Evolutionary conservation across 345 rosid species (phyloP).

Genomic region (Rhodomyrtus tomentosa): DNA sequence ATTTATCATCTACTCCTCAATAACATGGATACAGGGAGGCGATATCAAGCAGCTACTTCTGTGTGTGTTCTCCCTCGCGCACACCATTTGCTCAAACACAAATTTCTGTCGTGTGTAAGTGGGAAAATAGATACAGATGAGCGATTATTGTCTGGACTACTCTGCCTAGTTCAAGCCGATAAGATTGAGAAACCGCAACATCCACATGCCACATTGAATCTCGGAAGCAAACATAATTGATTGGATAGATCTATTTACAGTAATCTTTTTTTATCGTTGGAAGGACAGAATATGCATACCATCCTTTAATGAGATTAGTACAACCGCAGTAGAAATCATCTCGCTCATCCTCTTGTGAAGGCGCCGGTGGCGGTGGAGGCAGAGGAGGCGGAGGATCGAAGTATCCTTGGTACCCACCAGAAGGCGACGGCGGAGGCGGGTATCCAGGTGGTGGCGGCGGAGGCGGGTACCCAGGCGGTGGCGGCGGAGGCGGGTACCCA

Average conservation of each 20-base stretch:
- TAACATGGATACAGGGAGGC: background rate
- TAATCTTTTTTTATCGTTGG: background rate
- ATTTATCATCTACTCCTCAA: background rate
- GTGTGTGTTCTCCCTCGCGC: background rate
- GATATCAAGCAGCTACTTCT: background rate
- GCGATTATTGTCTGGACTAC: background rate
- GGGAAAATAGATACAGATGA: background rate
- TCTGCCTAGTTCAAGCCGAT: background rate
- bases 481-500: background rate
- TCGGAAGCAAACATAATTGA: background rate
- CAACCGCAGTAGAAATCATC: constrained; percentile 7
- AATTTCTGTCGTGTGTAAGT: background rate
- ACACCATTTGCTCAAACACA: background rate
- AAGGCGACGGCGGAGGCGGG: constrained; percentile 6
- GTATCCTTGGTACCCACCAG: background rate
- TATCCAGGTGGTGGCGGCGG: constrained; percentile 8
- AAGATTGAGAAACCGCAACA: background rate
- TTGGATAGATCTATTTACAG: background rate
- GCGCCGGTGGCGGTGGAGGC: background rate
- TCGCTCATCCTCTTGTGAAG: background rate
- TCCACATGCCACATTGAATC: background rate
- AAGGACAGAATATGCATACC: constrained; percentile 11
- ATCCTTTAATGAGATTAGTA: constrained; percentile 16
- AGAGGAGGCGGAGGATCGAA: background rate
- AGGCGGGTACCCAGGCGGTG: background rate